A percentile compares a stretch with the other conserved stretches of the same genome.
These are phyloP conservation scores for Russula brevipes DNA, from an alignment of 768 basidiomycete species.

Conservation along the genomic window DNA sequence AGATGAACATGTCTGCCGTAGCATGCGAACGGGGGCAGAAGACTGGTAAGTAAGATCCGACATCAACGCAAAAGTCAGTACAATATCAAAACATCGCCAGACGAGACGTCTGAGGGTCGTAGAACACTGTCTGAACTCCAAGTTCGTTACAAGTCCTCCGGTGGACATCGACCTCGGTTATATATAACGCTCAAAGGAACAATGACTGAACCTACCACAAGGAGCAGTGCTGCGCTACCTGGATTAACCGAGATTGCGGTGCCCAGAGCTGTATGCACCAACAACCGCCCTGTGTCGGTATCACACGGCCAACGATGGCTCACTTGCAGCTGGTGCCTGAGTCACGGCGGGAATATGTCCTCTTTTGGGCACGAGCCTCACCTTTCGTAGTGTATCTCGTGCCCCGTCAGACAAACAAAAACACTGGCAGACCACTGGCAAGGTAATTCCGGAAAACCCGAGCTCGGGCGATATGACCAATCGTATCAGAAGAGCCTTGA, in stretches of 20 bases:
- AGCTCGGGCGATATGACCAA: not conserved
- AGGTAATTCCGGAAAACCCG: not conserved
- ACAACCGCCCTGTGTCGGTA: not conserved
- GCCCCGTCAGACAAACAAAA: not conserved
- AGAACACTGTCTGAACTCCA: not conserved
- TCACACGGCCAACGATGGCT: slow-evolving; percentile 1
- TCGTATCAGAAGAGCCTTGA: not conserved
- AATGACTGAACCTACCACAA: slow-evolving; percentile 1
- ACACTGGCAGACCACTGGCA: not conserved
- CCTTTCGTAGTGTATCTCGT: not conserved
- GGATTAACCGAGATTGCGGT: slow-evolving; percentile 1
- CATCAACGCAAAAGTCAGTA: not conserved
- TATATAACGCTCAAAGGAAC: slow-evolving; percentile 1
- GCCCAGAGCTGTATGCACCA: not conserved
- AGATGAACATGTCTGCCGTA: not conserved
- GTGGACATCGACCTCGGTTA: not conserved
- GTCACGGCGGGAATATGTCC: not conserved
- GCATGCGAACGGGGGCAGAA: slow-evolving; percentile 8
- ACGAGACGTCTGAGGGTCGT: not conserved
- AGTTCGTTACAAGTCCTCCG: not conserved
- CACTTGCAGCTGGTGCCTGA: not conserved
- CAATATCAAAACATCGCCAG: not conserved
- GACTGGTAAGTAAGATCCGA: not conserved
- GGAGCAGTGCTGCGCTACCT: slow-evolving; percentile 6
- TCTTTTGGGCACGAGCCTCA: not conserved